A percentile compares a stretch with the other conserved stretches of the same genome.
These are phyloP conservation scores for Bipolaris victoriae DNA, from an alignment of 2,329 filamentous ascomycete species.

Conservation along the genomic window DNA sequence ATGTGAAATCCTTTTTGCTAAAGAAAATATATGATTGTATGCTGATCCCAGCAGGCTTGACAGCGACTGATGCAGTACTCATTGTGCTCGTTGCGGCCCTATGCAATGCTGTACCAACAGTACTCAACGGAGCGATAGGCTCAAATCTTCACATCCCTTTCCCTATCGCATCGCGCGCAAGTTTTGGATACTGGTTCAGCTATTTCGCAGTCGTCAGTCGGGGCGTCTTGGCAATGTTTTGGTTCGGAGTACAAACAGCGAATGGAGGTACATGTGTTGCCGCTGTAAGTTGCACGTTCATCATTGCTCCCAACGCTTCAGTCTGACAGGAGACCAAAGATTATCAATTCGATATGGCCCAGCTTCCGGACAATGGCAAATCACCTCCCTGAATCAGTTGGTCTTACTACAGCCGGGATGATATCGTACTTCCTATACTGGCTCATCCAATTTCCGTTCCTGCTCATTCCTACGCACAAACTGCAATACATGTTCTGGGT, in stretches of 20 bases:
- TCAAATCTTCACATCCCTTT: slow-evolving; percentile 21
- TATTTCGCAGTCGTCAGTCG: slow-evolving; percentile 21
- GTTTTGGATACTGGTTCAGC: slow-evolving; percentile 19
- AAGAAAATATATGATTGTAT: neutral
- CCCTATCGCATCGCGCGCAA: slow-evolving; percentile 17
- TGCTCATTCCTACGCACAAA: slow-evolving; percentile 28
- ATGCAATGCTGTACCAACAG: slow-evolving; percentile 25
- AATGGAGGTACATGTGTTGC: slow-evolving; percentile 19
- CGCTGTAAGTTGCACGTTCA: neutral
- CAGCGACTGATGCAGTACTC: slow-evolving; percentile 34
- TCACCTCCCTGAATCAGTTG: slow-evolving; percentile 50
- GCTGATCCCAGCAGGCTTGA: slow-evolving; percentile 35
- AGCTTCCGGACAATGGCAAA: slow-evolving; percentile 47
- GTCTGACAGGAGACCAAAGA: neutral
- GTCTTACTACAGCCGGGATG: slow-evolving; percentile 44
- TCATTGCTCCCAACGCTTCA: too few species aligned
- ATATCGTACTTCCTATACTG: slow-evolving; percentile 32
- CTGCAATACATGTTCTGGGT: slow-evolving; percentile 23
- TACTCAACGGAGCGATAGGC: slow-evolving; percentile 29
- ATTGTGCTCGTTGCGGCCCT: slow-evolving; percentile 38
- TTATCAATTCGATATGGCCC: slow-evolving; percentile 24
- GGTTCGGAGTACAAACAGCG: slow-evolving; percentile 20
- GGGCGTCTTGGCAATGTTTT: slow-evolving; percentile 22
- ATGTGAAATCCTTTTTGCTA: slow-evolving; percentile 42
- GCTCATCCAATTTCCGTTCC: slow-evolving; percentile 24